Base-by-base conservation (phyloP, 208 protist genomes). In the Crithidia bombi region DNA sequence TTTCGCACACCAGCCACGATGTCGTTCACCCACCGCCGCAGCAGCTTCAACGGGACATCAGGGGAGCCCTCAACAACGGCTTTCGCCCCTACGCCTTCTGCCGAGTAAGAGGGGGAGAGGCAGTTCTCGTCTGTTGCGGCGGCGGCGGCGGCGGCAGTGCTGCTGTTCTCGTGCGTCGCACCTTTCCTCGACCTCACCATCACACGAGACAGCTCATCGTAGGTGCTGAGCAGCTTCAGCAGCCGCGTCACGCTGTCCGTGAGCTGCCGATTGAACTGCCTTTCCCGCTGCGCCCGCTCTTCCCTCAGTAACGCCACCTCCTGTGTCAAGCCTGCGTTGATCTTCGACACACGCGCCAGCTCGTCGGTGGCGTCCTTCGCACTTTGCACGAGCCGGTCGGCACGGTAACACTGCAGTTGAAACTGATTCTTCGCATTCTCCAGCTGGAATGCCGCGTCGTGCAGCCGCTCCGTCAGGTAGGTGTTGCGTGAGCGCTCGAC, bases 341-440 rank as follows among this genome's bases (percentile, higher is more conserved):
- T 50, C 11, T 65, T 2, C 7, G 62, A 59, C 17, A 85, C 72
- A 0, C n/a, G 28, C n/a, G 67, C 71, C 46, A 88, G 54, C 33
- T 87, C 80, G 25, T 70, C 74, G 41, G 85, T 75, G 19, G 68
- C 63, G 52, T 90, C 71, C 68, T 87, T 85, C 9, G 75, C 73
- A 14, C 73, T 76, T 21, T 91, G 68, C 39, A 90, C 78, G 38
- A 92, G 78, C 25, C 84, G 81, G 41, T 96, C 89, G 14, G 89
- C 76, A 26, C 89, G 87, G 69, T 91, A 86, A 63, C 91, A 96
- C 77, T 96, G 88, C 67, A 96, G 79, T 73, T 96, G 89, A 66
- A 94, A 96, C 69, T 94, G 91, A 64, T 91, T 92, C 79, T 96
- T 96, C 14, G 89, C 87, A 39, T 85, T 92, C 69, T 94, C 91